Percentiles rank a stretch among this genome's conserved stretches.
Conservation (phyloP, 306 rosid genomes). For the Vigna nakashimae region DNA sequence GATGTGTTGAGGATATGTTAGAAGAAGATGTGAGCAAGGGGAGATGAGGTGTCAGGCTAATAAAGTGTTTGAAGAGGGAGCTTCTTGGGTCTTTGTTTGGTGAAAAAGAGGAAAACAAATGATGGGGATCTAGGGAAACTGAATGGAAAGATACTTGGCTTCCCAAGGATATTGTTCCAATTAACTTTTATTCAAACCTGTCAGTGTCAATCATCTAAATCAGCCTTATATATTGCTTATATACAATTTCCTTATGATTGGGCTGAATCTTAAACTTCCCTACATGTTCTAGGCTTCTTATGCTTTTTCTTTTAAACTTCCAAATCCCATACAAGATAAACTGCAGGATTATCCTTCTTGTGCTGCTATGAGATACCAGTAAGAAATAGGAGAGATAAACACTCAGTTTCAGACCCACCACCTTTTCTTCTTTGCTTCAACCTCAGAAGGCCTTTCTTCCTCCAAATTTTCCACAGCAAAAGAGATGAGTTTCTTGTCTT, state of each 20-base stretch:
- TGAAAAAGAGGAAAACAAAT: conserved; percentile 63
- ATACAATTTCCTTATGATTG: conserved; percentile 79
- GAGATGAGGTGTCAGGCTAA: conserved; percentile 46
- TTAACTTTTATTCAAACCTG: conserved; percentile 86
- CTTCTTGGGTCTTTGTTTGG: conserved; percentile 64
- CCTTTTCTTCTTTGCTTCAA: conserved; percentile 44
- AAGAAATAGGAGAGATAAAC: conserved; percentile 24
- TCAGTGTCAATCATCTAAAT: conserved; percentile 68
- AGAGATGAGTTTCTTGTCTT: conserved; percentile 63
- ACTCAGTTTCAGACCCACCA: conserved; percentile 13
- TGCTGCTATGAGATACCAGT: conserved; percentile 40
- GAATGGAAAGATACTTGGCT: conserved; percentile 86
- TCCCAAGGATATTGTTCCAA: conserved; percentile 83
- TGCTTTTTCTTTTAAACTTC: neutral
- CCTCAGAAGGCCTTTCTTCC: conserved; percentile 24
- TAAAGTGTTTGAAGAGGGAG: conserved; percentile 44
- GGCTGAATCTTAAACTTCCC: conserved; percentile 78
- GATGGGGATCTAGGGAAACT: conserved; percentile 60
- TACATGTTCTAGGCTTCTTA: conserved; percentile 62
- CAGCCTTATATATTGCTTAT: conserved; percentile 86
- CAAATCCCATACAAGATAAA: no score
- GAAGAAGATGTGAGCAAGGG: conserved; percentile 55
- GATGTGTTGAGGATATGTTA: conserved; percentile 28
- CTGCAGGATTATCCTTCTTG: neutral
- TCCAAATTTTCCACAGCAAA: conserved; percentile 36